A percentile compares a stretch with the other conserved stretches of the same genome.
phyloP scores from a whole-genome alignment of 1,284 basidiomycete species.

The Trametes pubescens region DNA sequence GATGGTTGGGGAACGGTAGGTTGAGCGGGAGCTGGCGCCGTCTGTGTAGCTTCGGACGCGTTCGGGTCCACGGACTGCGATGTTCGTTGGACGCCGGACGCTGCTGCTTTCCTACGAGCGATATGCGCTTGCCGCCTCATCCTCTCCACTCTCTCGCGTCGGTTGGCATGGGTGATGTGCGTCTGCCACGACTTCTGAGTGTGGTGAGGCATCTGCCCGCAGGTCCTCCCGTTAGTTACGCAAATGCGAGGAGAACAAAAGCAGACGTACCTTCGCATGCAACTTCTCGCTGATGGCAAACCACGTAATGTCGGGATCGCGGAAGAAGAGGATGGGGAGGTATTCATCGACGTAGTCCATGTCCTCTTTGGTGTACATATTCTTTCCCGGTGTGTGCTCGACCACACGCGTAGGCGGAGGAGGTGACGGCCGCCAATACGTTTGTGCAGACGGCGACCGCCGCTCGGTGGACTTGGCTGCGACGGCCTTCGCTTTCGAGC shows the following conservation, averaged over 20 bases:
- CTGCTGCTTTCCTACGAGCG: conserved; percentile 43
- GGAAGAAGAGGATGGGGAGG: conserved; percentile 45
- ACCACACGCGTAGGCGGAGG: conserved; percentile 47
- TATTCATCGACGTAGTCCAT: conserved; percentile 50
- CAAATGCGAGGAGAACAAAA: conserved; percentile 3
- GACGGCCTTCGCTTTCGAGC: conserved; percentile 1
- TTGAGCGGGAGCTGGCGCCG: not conserved
- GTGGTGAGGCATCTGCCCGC: conserved; percentile 56
- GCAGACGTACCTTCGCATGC: conserved; percentile 48
- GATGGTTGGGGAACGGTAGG: not conserved
- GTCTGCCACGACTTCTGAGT: conserved; percentile 47
- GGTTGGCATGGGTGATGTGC: not conserved
- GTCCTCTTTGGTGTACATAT: conserved; percentile 56
- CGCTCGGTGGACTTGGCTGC: conserved; percentile 8
- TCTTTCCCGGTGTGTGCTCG: conserved; percentile 41
- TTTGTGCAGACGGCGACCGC: not conserved
- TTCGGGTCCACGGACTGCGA: not conserved
- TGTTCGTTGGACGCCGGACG: not conserved
- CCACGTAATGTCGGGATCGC: conserved; percentile 48
- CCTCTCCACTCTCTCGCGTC: conserved; percentile 17
- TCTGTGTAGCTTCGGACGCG: not conserved
- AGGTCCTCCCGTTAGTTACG: not conserved
- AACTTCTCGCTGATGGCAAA: conserved; percentile 44
- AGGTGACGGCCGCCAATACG: conserved; percentile 51
- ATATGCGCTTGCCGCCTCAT: conserved; percentile 47